These are phyloP conservation scores for Panicum miliaceum DNA, from an alignment of 176 grass and related monocot genomes.

Conservation along the genomic window DNA sequence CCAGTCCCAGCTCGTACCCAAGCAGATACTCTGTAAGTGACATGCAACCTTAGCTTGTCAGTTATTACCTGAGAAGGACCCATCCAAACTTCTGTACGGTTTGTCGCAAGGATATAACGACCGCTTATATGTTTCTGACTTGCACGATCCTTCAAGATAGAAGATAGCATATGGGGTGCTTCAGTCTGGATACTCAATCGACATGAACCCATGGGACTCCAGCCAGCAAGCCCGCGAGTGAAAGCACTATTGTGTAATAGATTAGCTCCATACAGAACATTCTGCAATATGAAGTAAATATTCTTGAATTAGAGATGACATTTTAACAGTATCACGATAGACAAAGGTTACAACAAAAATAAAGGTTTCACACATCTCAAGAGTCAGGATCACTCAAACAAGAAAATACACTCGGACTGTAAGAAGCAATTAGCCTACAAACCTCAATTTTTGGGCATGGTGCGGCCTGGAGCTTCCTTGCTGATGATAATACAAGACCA, in stretches of 20 bases:
- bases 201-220: slow-evolving; percentile 93
- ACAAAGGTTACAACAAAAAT: slow-evolving; percentile 23
- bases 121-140: slow-evolving; percentile 52
- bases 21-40: slow-evolving; percentile 82
- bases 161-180: slow-evolving; percentile 59
- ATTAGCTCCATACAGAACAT: slow-evolving; percentile 60
- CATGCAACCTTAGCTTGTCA: slow-evolving; percentile 73
- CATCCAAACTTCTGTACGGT: slow-evolving; percentile 90
- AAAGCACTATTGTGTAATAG: slow-evolving; percentile 72
- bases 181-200: slow-evolving; percentile 62
- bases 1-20: slow-evolving; percentile 79
- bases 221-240: slow-evolving; percentile 63
- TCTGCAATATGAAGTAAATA: slow-evolving; percentile 62
- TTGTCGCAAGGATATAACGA: slow-evolving; percentile 62
- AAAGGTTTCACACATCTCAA: neutral
- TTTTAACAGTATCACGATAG: neutral
- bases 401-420: neutral
- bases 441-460: slow-evolving; percentile 70
- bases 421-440: slow-evolving; percentile 38
- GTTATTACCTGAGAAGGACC: slow-evolving; percentile 95
- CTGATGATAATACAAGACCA: slow-evolving; percentile 66
- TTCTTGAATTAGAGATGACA: slow-evolving; percentile 16
- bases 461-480: slow-evolving; percentile 61
- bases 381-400: slow-evolving; percentile 4
- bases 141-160: slow-evolving; percentile 39